Base-by-base conservation (phyloP, 768 basidiomycete genomes). In the Mycena venus region DNA sequence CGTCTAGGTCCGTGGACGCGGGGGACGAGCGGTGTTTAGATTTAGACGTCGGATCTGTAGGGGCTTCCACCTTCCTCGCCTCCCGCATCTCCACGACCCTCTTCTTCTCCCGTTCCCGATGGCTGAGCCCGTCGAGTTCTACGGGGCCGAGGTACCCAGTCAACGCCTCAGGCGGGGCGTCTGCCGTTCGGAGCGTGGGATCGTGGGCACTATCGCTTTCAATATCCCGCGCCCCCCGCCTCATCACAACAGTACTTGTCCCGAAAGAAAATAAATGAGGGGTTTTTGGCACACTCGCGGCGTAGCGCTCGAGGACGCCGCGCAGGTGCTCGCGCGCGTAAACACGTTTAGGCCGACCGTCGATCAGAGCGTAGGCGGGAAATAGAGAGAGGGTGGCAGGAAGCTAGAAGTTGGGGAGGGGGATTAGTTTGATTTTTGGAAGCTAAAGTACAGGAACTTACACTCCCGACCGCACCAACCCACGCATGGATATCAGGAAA, bases 1-100 rank as follows among this genome's bases (percentile, higher is more conserved):
- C 73, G 64, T 70, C 68, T 2, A 66, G 66, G 32, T 73, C 66
- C 1, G 36, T 53, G 9, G 73, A n/a, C n/a, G n/a, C n/a, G 67
- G 7, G 67, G 61, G 27, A 49, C 17, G 5, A 25, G 47, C 21
- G 27, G 32, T 19, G 29, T 56, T 42, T 6, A 19, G 42, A 44
- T 31, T 29, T 19, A 17, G 42, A 47, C 14, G n/a, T 15, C 27
- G 6, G 19, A 21, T 14, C 17, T 12, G 32, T 4, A 23, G 32
- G 12, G 29, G 23, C 64, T 29, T 19, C 51, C 19, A 4, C 55
- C 38, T 31, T 23, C 53, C 4, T 29, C 36, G 36, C 36, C 15
- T 15, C 15, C 4, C 36, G 2, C 10, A 4, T 7, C 4, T 38
- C 36, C 11, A 15, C 36, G 15, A 38, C 15, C 36, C 34, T 38